Evolutionary conservation across 768 basidiomycete species (phyloP).

Genomic region (Xerocomellus chrysenteron): DNA sequence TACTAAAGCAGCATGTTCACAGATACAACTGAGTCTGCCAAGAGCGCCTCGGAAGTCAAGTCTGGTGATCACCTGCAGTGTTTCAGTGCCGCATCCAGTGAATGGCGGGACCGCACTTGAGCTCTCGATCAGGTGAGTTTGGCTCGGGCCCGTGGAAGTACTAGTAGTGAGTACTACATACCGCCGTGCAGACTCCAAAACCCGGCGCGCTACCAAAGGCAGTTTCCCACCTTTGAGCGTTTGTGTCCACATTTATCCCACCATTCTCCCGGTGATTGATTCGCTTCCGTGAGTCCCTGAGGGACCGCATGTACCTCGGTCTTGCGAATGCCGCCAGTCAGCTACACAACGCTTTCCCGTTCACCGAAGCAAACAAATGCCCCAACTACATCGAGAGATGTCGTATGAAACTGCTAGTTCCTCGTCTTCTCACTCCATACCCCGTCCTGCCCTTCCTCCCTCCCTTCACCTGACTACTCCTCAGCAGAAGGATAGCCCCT

Average conservation of each 20-base stretch:
- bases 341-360: constrained; percentile 3
- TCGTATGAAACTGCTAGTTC: background rate
- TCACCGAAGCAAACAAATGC: background rate
- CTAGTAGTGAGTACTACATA: background rate
- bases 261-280: background rate
- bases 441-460: constrained; percentile 15
- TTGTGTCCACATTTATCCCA: constrained; percentile 4
- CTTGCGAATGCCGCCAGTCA: constrained; percentile 5
- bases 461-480: constrained; percentile 12
- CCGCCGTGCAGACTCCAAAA: background rate
- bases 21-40: background rate
- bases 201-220: background rate
- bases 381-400: constrained; percentile 8
- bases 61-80: background rate
- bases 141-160: background rate
- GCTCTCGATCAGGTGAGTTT: constrained; percentile 3
- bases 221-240: constrained; percentile 13
- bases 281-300: background rate
- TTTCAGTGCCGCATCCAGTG: background rate
- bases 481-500: constrained; percentile 11
- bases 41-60: background rate
- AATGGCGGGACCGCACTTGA: background rate
- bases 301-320: background rate
- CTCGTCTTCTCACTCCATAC: constrained; percentile 7
- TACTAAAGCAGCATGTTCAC: background rate